Base-by-base conservation (phyloP, 2,329 filamentous ascomycete genomes). In the Byssothecium circinans region DNA sequence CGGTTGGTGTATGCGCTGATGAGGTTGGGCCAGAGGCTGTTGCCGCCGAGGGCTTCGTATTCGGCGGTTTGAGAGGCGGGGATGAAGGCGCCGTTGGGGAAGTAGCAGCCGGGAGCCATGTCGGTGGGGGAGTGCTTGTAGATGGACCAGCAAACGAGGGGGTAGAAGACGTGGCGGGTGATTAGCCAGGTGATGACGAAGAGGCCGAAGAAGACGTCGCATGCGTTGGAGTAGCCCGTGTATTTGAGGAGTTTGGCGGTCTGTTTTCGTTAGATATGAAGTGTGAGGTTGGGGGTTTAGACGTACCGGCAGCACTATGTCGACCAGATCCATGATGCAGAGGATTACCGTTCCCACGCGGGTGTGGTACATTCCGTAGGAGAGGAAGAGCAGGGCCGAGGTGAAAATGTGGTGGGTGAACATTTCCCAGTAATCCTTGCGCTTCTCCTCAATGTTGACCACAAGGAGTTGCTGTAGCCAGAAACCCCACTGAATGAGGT, bases 351-450 rank as follows among this genome's bases (percentile, higher is more conserved):
- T 94, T 45, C 90, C 92, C 22, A 96, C 89, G 38, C 88, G 87
- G 47, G 87, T 95, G 66, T 90, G 85, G 65, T 92, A 86, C 69
- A 95, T 96, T 57, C 85, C 82, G 70, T 97, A 97, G 56, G 88
- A 92, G 25, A 85, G 81, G 47, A 85, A 84, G 55, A 99, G 85
- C 36, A 99, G 83, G 4, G 79, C 77, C 63, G 86, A 89, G 17
- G 94, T 99, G 68, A 97, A 85, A 67, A 96, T 82, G 74, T 99
- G 94, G 71, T 97, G 94, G 15, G 84, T 86, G 58, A 97, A 84
- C 94, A 97, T 97, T 73, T 97, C 92, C 76, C 84, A 88, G 73
- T 96, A 87, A 63, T 99, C 94, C 75, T 97, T 97, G 64, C 94
- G 83, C 57, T 88, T 84, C 74, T 95, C 89, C 73, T 99, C 94